phyloP scores from a whole-genome alignment of 768 basidiomycete genomes.

The Tylopilus balloui region DNA sequence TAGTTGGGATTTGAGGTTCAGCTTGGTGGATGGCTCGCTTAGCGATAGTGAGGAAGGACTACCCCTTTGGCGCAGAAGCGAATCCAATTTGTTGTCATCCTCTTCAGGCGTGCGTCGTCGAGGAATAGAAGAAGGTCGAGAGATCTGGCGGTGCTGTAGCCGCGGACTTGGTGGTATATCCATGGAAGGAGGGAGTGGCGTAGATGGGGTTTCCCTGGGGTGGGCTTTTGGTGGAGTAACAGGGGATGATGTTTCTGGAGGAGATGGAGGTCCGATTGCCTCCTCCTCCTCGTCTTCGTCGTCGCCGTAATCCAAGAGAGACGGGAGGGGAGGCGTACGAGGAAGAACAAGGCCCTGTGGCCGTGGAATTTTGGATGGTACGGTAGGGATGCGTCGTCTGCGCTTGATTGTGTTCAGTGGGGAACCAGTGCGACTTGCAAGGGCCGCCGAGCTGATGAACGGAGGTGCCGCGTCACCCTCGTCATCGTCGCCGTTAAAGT shows the following conservation, averaged over 20 bases:
- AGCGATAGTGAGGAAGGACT: constrained; percentile 37
- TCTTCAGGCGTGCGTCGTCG: constrained; percentile 44
- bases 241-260: constrained; percentile 13
- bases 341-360: constrained; percentile 38
- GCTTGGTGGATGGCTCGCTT: constrained; percentile 24
- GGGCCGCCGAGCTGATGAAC: constrained; percentile 25
- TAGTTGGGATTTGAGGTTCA: constrained; percentile 31
- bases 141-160: constrained; percentile 36
- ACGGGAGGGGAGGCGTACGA: constrained; percentile 50
- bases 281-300: constrained; percentile 58
- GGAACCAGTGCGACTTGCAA: constrained; percentile 27
- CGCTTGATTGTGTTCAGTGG: constrained; percentile 47
- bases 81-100: constrained; percentile 53
- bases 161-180: constrained; percentile 38
- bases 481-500: constrained; percentile 88
- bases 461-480: constrained; percentile 49
- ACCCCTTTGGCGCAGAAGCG: constrained; percentile 40
- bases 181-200: constrained; percentile 32
- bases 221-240: constrained; percentile 11
- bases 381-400: constrained; percentile 49
- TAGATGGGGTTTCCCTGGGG: constrained; percentile 15
- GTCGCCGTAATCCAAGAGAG: constrained; percentile 75
- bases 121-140: constrained; percentile 40
- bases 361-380: constrained; percentile 45
- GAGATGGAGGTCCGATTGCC: constrained; percentile 22